A percentile compares a stretch with the other conserved stretches of the same genome.
Evolutionary conservation across 805 yeast genomes (phyloP).

Genomic region (Saccharomycopsis selenospora): DNA sequence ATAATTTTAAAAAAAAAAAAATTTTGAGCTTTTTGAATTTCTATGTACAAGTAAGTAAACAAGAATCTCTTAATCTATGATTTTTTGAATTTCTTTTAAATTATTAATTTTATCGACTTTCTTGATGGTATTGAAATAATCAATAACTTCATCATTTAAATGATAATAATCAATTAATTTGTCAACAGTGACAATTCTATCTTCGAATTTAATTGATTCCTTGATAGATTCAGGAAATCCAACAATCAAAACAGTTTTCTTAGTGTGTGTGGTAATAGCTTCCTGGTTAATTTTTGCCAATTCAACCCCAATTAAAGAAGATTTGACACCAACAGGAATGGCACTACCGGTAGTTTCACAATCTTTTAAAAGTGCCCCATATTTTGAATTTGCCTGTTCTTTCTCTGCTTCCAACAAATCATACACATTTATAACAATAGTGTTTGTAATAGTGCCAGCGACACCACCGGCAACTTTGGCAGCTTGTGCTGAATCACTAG

Average conservation of each 20-base stretch:
- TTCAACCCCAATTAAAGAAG: slow-evolving; percentile 5
- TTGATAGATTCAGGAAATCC: slow-evolving; percentile 16
- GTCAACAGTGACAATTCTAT: slow-evolving; percentile 14
- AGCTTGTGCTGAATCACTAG: background rate
- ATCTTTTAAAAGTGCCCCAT: slow-evolving; percentile 16
- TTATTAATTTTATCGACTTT: slow-evolving; percentile 7
- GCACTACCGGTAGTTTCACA: slow-evolving; percentile 2
- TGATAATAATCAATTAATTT: slow-evolving; percentile 6
- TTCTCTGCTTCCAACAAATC: slow-evolving; percentile 5
- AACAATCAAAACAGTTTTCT: slow-evolving; percentile 6
- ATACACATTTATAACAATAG: background rate
- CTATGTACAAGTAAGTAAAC: background rate
- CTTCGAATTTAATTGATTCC: slow-evolving; percentile 20
- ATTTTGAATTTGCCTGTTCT: slow-evolving; percentile 6
- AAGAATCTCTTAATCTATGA: background rate
- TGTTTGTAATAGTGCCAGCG: background rate
- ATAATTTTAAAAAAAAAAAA: no score
- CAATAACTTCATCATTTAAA: slow-evolving; percentile 5
- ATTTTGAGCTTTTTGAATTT: background rate
- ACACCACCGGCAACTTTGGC: background rate
- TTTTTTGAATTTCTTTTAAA: slow-evolving; percentile 3
- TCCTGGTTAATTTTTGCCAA: background rate
- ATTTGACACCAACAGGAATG: slow-evolving; percentile 13
- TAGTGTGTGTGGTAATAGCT: background rate
- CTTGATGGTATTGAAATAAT: slow-evolving; percentile 17